Evolutionary conservation across 148 eudicot species (phyloP), one percentile per base, ranked within the genome.

Genomic region (Amaranthus hypochondriacus): DNA sequence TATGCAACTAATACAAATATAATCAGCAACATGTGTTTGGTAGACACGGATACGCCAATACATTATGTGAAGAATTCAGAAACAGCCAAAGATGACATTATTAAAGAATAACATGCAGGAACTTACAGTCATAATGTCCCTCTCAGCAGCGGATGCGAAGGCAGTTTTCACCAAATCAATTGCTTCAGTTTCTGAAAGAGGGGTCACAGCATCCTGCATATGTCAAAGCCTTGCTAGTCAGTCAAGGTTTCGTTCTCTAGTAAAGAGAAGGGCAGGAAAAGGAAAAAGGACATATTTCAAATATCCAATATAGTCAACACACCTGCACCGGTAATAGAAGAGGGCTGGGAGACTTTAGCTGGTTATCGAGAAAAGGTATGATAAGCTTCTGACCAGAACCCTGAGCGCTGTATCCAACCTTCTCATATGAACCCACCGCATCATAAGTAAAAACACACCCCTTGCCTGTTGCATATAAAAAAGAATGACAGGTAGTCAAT

Each of bases 371-470:
- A 81, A 95, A 92, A 14, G 99, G 99, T 79, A 86, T 96, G 76
- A 96, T 96, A 49, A 96, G 96, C 51, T 91, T 96, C 3, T 89
- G 73, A 78, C 99, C 99, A 78, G 96, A 90, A 76, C 97, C 99
- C 81, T 96, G 99, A 51, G 96, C 78, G 66, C 99, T 90, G 86
- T 92, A 96, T 62, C 99, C 99, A 68, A 92, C 97, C 83, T 90
- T 89, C 73, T 92, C 99, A 72, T 92, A 96, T 62, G 99, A 96
- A 6, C 99, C 99, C 81, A 92, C 99, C 21, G 97, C 99, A 83
- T 96, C 99, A 84, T 96, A 96, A 12, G 99, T 96, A 84, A 83
- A 96, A 56, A 92, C 94, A 77, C 97, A 96, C 11, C 99, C 99
- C 84, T 92, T 90, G 56, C 99, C 97, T 95, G 83, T 14, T 79